Evolutionary conservation across 768 basidiomycete species (phyloP), one percentile per base, ranked within the genome.

Genomic region (Naganishia vishniacii): DNA sequence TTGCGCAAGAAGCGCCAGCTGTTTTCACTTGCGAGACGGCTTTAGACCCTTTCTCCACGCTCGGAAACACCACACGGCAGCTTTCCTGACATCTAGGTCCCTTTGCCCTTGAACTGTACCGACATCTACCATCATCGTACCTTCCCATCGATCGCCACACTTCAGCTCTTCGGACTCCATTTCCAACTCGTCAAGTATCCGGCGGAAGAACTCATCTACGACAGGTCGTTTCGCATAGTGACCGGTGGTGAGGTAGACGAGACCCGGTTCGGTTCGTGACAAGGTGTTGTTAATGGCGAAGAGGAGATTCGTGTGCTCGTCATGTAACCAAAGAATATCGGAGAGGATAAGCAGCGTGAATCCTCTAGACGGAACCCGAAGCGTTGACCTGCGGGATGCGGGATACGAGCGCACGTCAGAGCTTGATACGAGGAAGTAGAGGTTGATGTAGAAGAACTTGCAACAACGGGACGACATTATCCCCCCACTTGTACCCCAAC

Each of bases 311-410:
- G 34, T 29, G 41, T 65, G 65, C 46, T 65, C 65, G 59, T 60
- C 58, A 42, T 65, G 65, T n/a, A 65, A 42, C 65, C 65, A 65
- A 1, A 65, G 59, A n/a, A 26, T 32, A 28, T 65, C 65, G 37
- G 65, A 46, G 41, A 59, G 42, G 48, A 65, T 65, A 40, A 65
- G 34, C 11, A 65, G 47, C 28, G 47, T 37, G 48, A 61, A 65
- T 4, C 45, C 31, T 20, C 34, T 25, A 4, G 58, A 29, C 20
- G 58, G 53, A 8, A 44, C 34, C 2, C 42, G 25, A 16, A 65
- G 29, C 13, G 46, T 59, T 20, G 49, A 41, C 9, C 62, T 64
- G 26, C 4, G 28, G 20, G 16, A 4, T 8, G 15, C 4, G 11
- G 1, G n/a, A n/a, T 3, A 23, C 9, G n/a, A n/a, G n/a, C n/a